These are phyloP conservation scores for Berkeleyomyces rouxiae DNA, from an alignment of 2,329 filamentous ascomycete species.

Conservation along the genomic window DNA sequence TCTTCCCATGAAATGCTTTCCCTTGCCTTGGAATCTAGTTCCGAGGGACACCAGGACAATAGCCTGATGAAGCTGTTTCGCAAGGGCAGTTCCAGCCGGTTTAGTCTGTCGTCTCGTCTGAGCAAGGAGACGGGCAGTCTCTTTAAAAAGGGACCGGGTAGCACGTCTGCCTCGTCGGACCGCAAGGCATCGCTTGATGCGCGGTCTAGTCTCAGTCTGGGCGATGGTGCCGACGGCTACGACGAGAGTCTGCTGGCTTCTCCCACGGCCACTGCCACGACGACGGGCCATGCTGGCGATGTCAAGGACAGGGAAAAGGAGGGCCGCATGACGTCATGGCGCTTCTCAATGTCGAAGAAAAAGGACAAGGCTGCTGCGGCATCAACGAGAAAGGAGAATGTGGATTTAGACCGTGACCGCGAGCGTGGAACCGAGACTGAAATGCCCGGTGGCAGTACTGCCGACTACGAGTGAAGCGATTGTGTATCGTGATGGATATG, in stretches of 20 bases:
- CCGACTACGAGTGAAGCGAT: background rate
- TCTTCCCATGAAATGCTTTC: conserved; percentile 38
- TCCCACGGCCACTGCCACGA: conserved; percentile 32
- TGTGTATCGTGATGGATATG: too few species aligned
- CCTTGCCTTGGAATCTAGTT: conserved; percentile 33
- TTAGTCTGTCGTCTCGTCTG: conserved; percentile 40
- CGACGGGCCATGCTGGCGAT: conserved; percentile 15
- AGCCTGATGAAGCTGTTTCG: conserved; percentile 43
- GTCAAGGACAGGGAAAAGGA: conserved; percentile 30
- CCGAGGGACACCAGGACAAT: conserved; percentile 32
- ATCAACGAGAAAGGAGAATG: conserved; percentile 30
- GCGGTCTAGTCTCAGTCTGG: conserved; percentile 40
- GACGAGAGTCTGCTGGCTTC: conserved; percentile 24
- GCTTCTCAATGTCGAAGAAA: conserved; percentile 45
- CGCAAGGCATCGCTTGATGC: conserved; percentile 35
- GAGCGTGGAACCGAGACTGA: background rate
- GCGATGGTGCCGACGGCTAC: conserved; percentile 29
- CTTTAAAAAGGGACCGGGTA: conserved; percentile 44
- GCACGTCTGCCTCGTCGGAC: conserved; percentile 36
- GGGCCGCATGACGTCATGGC: conserved; percentile 34
- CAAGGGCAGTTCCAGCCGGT: conserved; percentile 50
- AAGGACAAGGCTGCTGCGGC: conserved; percentile 27
- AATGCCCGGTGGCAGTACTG: background rate
- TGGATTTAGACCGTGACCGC: conserved; percentile 29
- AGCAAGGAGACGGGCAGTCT: conserved; percentile 35